Base-by-base conservation (phyloP, 169 alveolate genomes). In the Besnoitia besnoiti region DNA sequence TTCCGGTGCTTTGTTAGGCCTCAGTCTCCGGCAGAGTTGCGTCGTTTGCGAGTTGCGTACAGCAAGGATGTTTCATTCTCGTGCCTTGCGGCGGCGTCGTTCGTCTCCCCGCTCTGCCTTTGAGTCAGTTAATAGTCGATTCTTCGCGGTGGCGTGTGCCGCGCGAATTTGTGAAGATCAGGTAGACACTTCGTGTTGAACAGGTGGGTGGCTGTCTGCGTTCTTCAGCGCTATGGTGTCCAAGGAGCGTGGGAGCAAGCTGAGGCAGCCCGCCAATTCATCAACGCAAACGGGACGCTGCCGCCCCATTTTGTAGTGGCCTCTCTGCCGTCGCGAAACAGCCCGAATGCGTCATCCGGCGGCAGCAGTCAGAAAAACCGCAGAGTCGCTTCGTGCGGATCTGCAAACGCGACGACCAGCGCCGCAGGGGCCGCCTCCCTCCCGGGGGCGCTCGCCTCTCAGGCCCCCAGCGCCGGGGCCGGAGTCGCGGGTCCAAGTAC, bases 241-340 rank as follows among this genome's bases (percentile, higher is more conserved):
- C 47, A 67, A 67, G 80, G 80, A 35, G 80, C 80, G 12, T 67
- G 80, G 80, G 80, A 67, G 44, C 80, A 67, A 42, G 80, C 80
- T 37, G 80, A 67, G n/a, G 80, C 80, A 16, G 80, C 80, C 10
- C 80, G 80, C 24, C 80, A 67, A 42, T 67, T 33, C 44, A 67
- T 67, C 44, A 67, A 67, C 44, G 42, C 80, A 16, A 30, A 67
- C 44, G 80, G 80, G 7, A 30, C 39, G 8, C 44, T 67, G 80
- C 80, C 80, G 39, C 80, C 80, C 42, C 44, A 67, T n/a, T 67
- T 67, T 16, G 80, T 35, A 42, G 80, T 67, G 80, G 42, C 80
- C 42, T 30, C 44, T 30, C 47, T 35, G 21, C 80, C 80, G 2
- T 67, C 80, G 44, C 44, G 46, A 16, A 67, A 67, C 47, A 35